phyloP scores from a whole-genome alignment of 2,329 filamentous ascomycete genomes.

The Arthrobotrys musiformis region DNA sequence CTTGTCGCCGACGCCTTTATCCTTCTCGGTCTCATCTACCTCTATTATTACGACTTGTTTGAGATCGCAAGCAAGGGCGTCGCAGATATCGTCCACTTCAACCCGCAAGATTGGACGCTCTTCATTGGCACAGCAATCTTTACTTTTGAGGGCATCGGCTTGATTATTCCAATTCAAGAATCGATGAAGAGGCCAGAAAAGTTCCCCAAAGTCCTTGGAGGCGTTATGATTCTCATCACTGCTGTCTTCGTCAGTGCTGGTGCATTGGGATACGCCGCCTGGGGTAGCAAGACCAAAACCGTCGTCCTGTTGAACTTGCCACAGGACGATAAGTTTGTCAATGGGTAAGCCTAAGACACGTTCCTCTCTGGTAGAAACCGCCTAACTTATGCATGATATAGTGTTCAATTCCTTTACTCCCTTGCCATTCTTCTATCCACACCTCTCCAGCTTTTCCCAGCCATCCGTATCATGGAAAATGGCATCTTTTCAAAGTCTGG shows the following conservation, averaged over 20 bases:
- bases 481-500: conserved; percentile 75
- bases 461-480: conserved; percentile 95
- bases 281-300: conserved; percentile 93
- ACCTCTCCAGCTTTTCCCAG: conserved; percentile 95
- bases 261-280: conserved; percentile 93
- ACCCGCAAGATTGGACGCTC: conserved; percentile 89
- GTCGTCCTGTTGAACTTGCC: conserved; percentile 96
- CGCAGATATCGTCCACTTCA: conserved; percentile 89
- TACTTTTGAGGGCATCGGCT: conserved; percentile 95
- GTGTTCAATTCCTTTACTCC: conserved; percentile 95
- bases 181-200: conserved; percentile 92
- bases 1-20: conserved; percentile 95
- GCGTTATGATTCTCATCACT: conserved; percentile 95
- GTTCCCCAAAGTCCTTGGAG: conserved; percentile 86
- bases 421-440: conserved; percentile 95
- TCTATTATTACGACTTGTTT: conserved; percentile 93
- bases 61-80: conserved; percentile 79
- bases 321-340: conserved; percentile 94
- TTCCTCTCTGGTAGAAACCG: not conserved
- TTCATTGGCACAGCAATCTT: conserved; percentile 99
- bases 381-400: conserved; percentile 12
- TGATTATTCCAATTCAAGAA: conserved; percentile 98
- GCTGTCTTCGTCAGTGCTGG: conserved; percentile 90
- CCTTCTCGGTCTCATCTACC: conserved; percentile 86
- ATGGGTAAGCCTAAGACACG: conserved; percentile 66